These are phyloP conservation scores for Apiospora hydei DNA, from an alignment of 2,329 filamentous ascomycete species.

Conservation along the genomic window DNA sequence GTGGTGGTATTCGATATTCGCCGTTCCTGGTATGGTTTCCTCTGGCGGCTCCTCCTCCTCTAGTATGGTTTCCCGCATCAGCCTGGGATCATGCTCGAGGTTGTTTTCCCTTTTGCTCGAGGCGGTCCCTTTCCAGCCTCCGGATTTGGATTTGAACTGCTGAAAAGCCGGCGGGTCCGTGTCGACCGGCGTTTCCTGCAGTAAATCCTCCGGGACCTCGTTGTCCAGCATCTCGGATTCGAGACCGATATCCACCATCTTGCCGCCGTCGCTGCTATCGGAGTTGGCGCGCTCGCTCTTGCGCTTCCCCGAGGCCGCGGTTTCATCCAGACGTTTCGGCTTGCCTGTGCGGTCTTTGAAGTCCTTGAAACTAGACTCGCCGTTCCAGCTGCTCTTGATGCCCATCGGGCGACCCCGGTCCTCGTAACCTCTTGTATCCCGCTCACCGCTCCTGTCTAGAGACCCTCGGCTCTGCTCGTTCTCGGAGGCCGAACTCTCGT, in stretches of 20 bases:
- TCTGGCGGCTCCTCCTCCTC: slow-evolving; percentile 46
- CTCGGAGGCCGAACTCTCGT: slow-evolving; percentile 85
- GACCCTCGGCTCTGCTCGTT: slow-evolving; percentile 69
- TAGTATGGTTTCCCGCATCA: slow-evolving; percentile 48
- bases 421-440: slow-evolving; percentile 52
- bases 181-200: slow-evolving; percentile 60
- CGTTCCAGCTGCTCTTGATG: slow-evolving; percentile 72
- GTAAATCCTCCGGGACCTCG: slow-evolving; percentile 67
- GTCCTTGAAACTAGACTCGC: slow-evolving; percentile 54
- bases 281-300: slow-evolving; percentile 42
- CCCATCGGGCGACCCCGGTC: slow-evolving; percentile 57
- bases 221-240: slow-evolving; percentile 70
- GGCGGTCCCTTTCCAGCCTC: slow-evolving; percentile 46
- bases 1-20: slow-evolving; percentile 64
- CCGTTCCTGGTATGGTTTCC: slow-evolving; percentile 49
- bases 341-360: slow-evolving; percentile 39
- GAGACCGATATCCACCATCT: slow-evolving; percentile 87
- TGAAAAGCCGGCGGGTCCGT: slow-evolving; percentile 69
- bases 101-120: slow-evolving; percentile 50
- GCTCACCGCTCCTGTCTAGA: slow-evolving; percentile 61
- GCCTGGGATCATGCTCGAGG: slow-evolving; percentile 57
- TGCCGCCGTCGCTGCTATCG: slow-evolving; percentile 55
- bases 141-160: slow-evolving; percentile 56
- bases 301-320: slow-evolving; percentile 33
- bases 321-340: slow-evolving; percentile 53